Conservation (phyloP, 495 filamentous ascomycete genomes). For the Aspergillus egyptiacus region DNA sequence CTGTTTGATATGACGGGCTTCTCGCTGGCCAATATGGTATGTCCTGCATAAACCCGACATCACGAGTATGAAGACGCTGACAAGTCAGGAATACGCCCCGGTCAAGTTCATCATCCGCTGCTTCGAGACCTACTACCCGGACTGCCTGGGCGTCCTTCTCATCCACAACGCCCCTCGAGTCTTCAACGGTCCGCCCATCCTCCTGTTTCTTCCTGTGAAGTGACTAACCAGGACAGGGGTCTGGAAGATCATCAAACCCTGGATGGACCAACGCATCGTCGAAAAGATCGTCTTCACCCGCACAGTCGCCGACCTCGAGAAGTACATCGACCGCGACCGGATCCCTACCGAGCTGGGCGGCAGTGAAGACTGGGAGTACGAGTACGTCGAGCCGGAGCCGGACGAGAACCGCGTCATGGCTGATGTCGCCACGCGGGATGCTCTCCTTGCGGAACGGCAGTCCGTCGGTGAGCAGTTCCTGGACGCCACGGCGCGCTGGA, state of each 20-base stretch:
- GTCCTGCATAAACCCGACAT: not conserved
- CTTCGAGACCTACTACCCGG: conserved; percentile 92
- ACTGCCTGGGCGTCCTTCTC: conserved; percentile 72
- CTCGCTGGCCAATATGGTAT: conserved; percentile 69
- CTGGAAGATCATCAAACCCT: conserved; percentile 80
- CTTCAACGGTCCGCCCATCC: conserved; percentile 58
- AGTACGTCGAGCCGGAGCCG: conserved; percentile 63
- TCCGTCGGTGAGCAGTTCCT: conserved; percentile 60
- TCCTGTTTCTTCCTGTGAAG: not conserved
- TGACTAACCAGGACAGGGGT: conserved; percentile 42
- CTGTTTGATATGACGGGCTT: conserved; percentile 90
- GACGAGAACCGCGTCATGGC: conserved; percentile 67
- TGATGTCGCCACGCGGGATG: conserved; percentile 52
- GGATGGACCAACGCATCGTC: conserved; percentile 89
- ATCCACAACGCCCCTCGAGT: conserved; percentile 91
- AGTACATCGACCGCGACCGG: conserved; percentile 59
- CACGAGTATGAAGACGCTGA: not conserved
- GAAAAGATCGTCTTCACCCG: conserved; percentile 86
- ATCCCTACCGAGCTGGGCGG: conserved; percentile 74
- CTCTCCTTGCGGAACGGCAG: conserved; percentile 49
- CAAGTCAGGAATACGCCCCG: conserved; percentile 70
- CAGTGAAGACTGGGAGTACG: conserved; percentile 73
- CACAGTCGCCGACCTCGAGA: conserved; percentile 62
- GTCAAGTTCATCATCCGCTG: conserved; percentile 95
- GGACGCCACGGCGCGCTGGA: conserved; percentile 61